Base-by-base conservation (phyloP, 169 alveolate genomes). In the Blepharisma undulans region DNA sequence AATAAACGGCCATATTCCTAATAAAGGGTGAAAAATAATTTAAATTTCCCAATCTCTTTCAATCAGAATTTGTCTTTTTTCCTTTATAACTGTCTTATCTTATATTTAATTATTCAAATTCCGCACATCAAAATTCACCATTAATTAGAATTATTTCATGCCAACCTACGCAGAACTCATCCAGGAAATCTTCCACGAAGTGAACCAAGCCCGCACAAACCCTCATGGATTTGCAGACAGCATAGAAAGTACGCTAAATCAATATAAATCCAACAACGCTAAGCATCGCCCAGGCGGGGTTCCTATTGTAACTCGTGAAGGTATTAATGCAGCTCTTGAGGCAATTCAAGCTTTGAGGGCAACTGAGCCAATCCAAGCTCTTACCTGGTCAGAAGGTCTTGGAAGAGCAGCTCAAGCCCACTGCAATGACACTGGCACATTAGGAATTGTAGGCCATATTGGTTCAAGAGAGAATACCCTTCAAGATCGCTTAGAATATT, bases 231-330 rank as follows among this genome's bases (percentile, higher is more conserved):
- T 84, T 59, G 89, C 89, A 21, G 78, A 60, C 5, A 60, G 60
- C 27, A 1, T 84, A 32, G 79, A 84, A 59, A 32, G 34, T 10
- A 21, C 33, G 22, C 78, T 84, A 21, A 30, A 84, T 25, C 74
- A 84, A 22, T 84, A 84, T 30, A 84, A 84, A 8, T 21, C 89
- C 22, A 84, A 84, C 77, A 84, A 84, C 89, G 89, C 89, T 81
- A 48, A 22, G 16, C 89, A 84, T 84, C 74, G 89, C 29, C 74
- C 74, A 2, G 77, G 77, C 2, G 78, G 80, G 60, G 89, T 84
- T 32, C 89, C 89, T 36, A 22, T 84, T 25, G 25, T 84, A 60
- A 84, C 89, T 19, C 89, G 89, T 84, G 89, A 84, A 84, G 89
- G 89, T 3, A n/a, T 25, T 22, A 32, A 33, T 22, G 89, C 89